phyloP scores from a whole-genome alignment of 495 filamentous ascomycete genomes.

The Neurospora tetraspora region DNA sequence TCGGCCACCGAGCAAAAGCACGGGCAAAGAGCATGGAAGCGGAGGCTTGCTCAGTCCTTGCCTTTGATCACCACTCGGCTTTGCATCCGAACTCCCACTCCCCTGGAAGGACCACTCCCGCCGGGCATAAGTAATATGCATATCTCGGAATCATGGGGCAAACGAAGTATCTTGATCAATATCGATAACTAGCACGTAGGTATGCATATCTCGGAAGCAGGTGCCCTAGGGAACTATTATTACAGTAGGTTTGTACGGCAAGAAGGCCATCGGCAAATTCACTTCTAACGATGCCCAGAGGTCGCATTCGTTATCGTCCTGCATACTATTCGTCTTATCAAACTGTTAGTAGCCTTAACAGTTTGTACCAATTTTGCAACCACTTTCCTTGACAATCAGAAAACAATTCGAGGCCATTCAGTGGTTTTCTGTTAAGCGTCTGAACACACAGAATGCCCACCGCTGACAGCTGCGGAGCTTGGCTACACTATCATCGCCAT shows the following conservation, averaged over 20 bases:
- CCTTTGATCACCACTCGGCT: neutral
- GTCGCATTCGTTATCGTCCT: neutral
- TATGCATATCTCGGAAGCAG: too few relatives aligned
- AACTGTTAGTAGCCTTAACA: neutral
- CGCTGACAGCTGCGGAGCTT: neutral
- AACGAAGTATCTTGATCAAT: neutral
- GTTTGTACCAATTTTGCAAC: too few relatives aligned
- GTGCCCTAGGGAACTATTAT: neutral
- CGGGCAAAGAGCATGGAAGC: neutral
- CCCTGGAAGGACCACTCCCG: neutral
- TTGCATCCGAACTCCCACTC: neutral
- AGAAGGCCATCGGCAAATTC: neutral
- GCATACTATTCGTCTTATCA: neutral
- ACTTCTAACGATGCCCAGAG: neutral
- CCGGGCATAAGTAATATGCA: neutral
- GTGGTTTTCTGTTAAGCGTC: neutral
- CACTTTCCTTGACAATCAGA: neutral
- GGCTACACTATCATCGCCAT: neutral
- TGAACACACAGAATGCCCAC: neutral
- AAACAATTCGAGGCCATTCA: neutral
- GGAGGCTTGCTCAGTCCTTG: neutral
- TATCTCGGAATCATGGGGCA: neutral
- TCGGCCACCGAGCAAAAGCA: neutral
- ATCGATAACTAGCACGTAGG: neutral
- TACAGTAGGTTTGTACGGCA: neutral